Evolutionary conservation across 2,329 filamentous ascomycete species (phyloP).

Genomic region (Scleromitrula shiraiana): DNA sequence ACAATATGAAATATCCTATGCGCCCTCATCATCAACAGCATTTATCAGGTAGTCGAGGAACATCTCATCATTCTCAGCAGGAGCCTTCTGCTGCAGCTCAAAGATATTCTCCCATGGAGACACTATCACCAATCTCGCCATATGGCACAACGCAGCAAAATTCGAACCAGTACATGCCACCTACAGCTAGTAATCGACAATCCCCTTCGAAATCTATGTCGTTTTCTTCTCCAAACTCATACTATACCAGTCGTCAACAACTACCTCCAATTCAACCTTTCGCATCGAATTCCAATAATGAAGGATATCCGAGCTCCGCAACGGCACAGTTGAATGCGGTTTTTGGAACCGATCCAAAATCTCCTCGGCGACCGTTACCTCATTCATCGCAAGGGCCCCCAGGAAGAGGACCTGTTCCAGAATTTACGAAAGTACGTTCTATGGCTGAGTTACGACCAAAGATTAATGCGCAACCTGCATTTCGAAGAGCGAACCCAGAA

Average conservation of each 20-base stretch:
- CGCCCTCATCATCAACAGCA: constrained; percentile 72
- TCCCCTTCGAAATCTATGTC: constrained; percentile 68
- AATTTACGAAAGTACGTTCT: constrained; percentile 73
- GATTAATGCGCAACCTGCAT: constrained; percentile 80
- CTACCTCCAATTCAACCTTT: constrained; percentile 68
- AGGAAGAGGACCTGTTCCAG: constrained; percentile 67
- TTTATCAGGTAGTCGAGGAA: constrained; percentile 40
- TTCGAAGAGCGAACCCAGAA: constrained; percentile 88
- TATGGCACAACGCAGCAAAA: constrained; percentile 58
- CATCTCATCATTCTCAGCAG: constrained; percentile 62
- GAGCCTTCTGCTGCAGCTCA: constrained; percentile 78
- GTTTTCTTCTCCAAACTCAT: constrained; percentile 50
- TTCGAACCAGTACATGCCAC: constrained; percentile 39
- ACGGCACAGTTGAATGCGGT: constrained; percentile 64
- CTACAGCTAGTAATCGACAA: constrained; percentile 51
- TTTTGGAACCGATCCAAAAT: constrained; percentile 49
- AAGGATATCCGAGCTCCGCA: constrained; percentile 63
- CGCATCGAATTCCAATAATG: constrained; percentile 54
- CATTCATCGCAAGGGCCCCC: constrained; percentile 37
- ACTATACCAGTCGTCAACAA: constrained; percentile 51
- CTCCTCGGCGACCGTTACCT: constrained; percentile 46
- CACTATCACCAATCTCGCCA: constrained; percentile 69
- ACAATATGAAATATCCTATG: constrained; percentile 77
- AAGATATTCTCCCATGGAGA: constrained; percentile 94
- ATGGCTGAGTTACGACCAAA: constrained; percentile 70